A percentile compares a stretch with the other conserved stretches of the same genome.
These are phyloP conservation scores for Dorcoceras hygrometricum DNA, from an alignment of 257 asterid genomes.

Conservation along the genomic window DNA sequence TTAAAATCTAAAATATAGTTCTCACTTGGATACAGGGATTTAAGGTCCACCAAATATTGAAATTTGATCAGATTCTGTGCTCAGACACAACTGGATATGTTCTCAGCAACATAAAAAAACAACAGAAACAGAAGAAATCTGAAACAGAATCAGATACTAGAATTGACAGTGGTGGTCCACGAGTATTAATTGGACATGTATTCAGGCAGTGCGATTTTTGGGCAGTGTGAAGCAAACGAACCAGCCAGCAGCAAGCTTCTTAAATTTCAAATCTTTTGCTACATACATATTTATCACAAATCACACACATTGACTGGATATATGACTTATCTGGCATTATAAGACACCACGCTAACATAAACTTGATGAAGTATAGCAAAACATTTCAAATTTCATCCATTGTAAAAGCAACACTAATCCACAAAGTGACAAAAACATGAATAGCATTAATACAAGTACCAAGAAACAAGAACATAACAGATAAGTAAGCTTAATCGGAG, in stretches of 20 bases:
- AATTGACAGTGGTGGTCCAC: slow-evolving; percentile 33
- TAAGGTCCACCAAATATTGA: slow-evolving; percentile 8
- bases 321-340: neutral
- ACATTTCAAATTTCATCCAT: slow-evolving; percentile 1
- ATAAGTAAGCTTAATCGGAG: neutral
- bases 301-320: neutral
- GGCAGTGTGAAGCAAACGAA: slow-evolving; percentile 31
- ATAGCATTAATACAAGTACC: slow-evolving; percentile 20
- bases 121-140: slow-evolving; percentile 19
- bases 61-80: slow-evolving; percentile 14
- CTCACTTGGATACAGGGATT: slow-evolving; percentile 1
- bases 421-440: too few relatives aligned
- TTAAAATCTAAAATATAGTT: neutral
- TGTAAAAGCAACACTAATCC: slow-evolving; percentile 6
- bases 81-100: slow-evolving; percentile 21
- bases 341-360: too few relatives aligned
- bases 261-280: neutral
- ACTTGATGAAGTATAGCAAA: neutral
- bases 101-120: slow-evolving; percentile 13
- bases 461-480: slow-evolving; percentile 2
- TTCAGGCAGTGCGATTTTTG: slow-evolving; percentile 22
- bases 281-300: neutral
- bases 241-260: slow-evolving; percentile 7
- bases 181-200: slow-evolving; percentile 18
- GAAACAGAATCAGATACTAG: slow-evolving; percentile 21